Evolutionary conservation across 2,329 filamentous ascomycete species (phyloP).

Genomic region (Penicillium corylophilum): DNA sequence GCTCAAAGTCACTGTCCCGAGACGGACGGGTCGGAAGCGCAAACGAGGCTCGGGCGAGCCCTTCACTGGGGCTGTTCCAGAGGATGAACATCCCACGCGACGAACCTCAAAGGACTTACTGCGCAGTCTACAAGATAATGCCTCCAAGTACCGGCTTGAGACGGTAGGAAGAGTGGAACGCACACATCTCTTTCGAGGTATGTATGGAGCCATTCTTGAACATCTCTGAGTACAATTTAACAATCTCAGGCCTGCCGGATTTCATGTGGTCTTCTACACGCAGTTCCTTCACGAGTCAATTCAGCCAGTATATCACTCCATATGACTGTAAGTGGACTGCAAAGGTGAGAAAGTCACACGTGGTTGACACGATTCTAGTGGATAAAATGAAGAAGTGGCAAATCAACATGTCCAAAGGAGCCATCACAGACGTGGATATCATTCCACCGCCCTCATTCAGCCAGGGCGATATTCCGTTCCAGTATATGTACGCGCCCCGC

Average conservation of each 20-base stretch:
- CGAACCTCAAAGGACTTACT: constrained; percentile 28
- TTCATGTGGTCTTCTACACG: constrained; percentile 75
- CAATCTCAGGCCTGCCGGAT: constrained; percentile 65
- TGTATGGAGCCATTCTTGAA: constrained; percentile 6
- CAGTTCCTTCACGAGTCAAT: constrained; percentile 67
- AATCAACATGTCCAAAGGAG: constrained; percentile 62
- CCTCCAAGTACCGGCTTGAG: constrained; percentile 64
- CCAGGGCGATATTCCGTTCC: constrained; percentile 71
- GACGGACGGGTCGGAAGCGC: constrained; percentile 78
- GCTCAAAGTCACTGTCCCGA: constrained; percentile 82
- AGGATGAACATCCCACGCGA: constrained; percentile 22
- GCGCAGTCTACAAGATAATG: constrained; percentile 67
- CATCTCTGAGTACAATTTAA: background rate
- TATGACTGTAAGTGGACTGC: constrained; percentile 60
- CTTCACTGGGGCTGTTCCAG: constrained; percentile 52
- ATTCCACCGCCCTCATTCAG: constrained; percentile 79
- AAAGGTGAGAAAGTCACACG: background rate
- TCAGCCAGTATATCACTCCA: constrained; percentile 69
- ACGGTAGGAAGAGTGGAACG: constrained; percentile 71
- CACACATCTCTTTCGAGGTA: constrained; percentile 81
- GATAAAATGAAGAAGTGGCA: constrained; percentile 64
- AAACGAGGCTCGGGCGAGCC: constrained; percentile 73
- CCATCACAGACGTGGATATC: constrained; percentile 63
- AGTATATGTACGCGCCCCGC: constrained; percentile 45
- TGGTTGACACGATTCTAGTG: constrained; percentile 38